Base-by-base conservation (phyloP, 1,139 yeast genomes). In the Eremothecium coryli region DNA sequence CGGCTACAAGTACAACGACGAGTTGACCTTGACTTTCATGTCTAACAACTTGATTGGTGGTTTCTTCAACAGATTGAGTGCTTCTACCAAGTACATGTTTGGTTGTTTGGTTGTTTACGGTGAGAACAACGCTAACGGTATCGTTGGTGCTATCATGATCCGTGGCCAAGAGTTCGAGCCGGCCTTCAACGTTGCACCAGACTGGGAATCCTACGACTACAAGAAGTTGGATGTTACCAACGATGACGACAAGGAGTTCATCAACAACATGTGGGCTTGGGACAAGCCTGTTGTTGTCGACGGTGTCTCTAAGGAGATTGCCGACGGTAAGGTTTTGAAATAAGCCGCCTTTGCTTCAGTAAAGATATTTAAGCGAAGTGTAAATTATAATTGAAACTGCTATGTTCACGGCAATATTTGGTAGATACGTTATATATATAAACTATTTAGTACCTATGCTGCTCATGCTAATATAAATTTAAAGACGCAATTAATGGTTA, bases 171-270 rank as follows among this genome's bases (percentile, higher is more conserved):
- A 90, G 47, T 67, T 56, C 60, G 73, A 50, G 40, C 95, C 96
- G 61, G 98, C 95, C 46, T 86, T 90, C 59, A 82, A 90, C 50
- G 97, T 90, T 64, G 99, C 98, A 59, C 97, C 99, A 66, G 99
- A 90, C 70, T 86, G 94, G 95, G 98, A 90, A 70, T 78, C 88
- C 26, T 81, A 77, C 68, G 58, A 60, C 41, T 78, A 69, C 75
- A 61, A 71, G 56, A 71, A 75, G 68, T 68, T 81, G 54, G 90
- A 81, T 58, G 66, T 79, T 39, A 50, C 81, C 54, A 74, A 72
- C 52, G 71, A 71, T 42, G 82, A 71, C 54, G 84, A 74, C 69
- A 76, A 69, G 64, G 79, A 65, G 44, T 76, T 77, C 55, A 63
- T 82, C 49, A 70, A 76, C 61, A 76, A 78, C 71, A 65, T 78